These are phyloP conservation scores for Vitis labrusca DNA, from an alignment of 164 flowering plant species.

Conservation along the genomic window DNA sequence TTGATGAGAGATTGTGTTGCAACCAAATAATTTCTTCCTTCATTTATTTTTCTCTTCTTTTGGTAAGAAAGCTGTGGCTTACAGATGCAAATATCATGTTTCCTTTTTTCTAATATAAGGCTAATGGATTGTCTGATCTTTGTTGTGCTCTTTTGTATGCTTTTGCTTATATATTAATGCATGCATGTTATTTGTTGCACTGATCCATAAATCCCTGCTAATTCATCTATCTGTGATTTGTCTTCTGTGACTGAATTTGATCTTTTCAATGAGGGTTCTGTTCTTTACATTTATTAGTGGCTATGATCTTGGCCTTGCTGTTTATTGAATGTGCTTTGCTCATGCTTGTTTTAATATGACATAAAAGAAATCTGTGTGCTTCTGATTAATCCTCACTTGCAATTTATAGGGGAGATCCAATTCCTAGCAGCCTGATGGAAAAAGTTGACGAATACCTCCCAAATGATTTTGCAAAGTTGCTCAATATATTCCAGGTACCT, in stretches of 20 bases:
- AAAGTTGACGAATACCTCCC: slow-evolving; percentile 80
- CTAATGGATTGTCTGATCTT: no score
- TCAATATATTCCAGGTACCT: slow-evolving; percentile 47
- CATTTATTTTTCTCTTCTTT: no score
- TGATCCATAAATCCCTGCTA: no score
- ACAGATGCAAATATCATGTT: no score
- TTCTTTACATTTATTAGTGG: not conserved
- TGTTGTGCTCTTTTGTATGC: no score
- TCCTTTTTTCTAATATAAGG: no score
- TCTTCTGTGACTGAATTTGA: not conserved
- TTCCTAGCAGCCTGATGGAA: slow-evolving; percentile 64
- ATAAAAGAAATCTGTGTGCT: not conserved
- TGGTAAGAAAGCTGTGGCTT: no score
- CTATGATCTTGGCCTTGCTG: not conserved
- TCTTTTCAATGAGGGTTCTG: not conserved
- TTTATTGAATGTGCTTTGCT: not conserved
- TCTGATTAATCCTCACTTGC: not conserved
- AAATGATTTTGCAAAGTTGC: slow-evolving; percentile 54
- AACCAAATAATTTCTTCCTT: no score
- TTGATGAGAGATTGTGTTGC: no score
- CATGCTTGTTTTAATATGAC: not conserved
- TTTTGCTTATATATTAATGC: no score
- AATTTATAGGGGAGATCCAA: slow-evolving; percentile 82
- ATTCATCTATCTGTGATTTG: no score
- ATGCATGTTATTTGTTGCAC: no score